These are phyloP conservation scores for Adiantum capillusveneris DNA, from an alignment of 75 land plant genomes.

Conservation along the genomic window DNA sequence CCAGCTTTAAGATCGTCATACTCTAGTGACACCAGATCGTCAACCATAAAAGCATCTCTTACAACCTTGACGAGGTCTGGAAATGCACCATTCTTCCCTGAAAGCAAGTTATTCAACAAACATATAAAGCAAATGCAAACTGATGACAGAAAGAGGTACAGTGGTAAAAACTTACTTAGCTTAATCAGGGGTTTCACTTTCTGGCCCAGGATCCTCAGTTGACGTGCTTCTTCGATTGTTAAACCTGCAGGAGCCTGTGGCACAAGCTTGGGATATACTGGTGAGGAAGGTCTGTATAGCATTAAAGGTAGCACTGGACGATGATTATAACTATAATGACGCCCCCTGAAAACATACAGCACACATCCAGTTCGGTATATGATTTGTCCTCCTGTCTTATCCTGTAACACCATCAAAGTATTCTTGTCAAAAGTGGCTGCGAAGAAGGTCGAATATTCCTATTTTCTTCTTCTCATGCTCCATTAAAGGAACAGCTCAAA, in stretches of 20 bases:
- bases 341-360: conserved; percentile 70
- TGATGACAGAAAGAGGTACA: not conserved
- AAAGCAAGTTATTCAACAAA: not conserved
- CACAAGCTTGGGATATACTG: conserved; percentile 77
- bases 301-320: conserved; percentile 77
- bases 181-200: conserved; percentile 57
- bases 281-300: conserved; percentile 87
- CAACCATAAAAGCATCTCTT: conserved; percentile 73
- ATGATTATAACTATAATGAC: conserved; percentile 70
- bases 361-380: conserved; percentile 61
- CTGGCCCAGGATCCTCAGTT: conserved; percentile 57
- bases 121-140: not conserved
- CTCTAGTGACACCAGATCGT: conserved; percentile 75
- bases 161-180: conserved; percentile 34
- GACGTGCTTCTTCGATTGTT: conserved; percentile 59
- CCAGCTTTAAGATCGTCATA: conserved; percentile 65
- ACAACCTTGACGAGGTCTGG: conserved; percentile 47
- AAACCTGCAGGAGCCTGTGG: conserved; percentile 65
- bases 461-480: too few relatives aligned
- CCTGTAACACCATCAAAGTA: conserved; percentile 21
- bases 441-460: too few relatives aligned
- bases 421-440: too few relatives aligned
- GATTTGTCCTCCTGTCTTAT: conserved; percentile 71
- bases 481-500: too few relatives aligned
- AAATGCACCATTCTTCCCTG: conserved; percentile 93